Evolutionary conservation across 305 asterid species (phyloP), one percentile per base, ranked within the genome.

Genomic region (Petunia hybrid): DNA sequence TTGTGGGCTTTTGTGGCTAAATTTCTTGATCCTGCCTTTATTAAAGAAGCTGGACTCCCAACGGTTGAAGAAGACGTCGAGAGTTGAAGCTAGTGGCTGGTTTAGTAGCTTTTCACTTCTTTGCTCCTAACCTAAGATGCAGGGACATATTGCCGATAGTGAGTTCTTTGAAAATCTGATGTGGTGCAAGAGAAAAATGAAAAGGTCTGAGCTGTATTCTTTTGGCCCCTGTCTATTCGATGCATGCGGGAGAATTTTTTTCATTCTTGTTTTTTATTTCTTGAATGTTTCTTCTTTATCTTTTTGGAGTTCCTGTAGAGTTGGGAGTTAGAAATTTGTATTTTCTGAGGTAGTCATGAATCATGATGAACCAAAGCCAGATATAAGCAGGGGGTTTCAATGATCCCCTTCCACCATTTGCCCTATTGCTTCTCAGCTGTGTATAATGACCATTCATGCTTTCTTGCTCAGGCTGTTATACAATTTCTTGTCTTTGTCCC

Each of bases 1-100:
- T 83, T 95, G 87, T 95, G 98, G 99, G 95, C 92, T 12, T 95
- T 95, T 39, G 97, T 95, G 82, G 98, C 97, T 2, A 94, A 90
- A 77, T 95, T 95, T 91, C 94, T 95, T 39, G 91, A 94, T 69
- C 98, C 99, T 0, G 81, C 86, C 6, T 92, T 94, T 77, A 92
- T 89, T 82, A 91, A 90, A 84, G 97, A 89, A 83, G 95, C 94
- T 40, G 89, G 81, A 38, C 93, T 94, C 74, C 88, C 95, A 0
- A 78, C 98, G 1, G 98, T 92, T 57, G 87, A 80, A 38, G 97
- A 94, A n/a, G 82, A 74, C 1, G 7, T 43, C 1, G 78, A 51
- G 64, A 22, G 63, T 51, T 74, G 78, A 74, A 74, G 63, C 48
- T 74, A 3, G 41, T 51, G 48, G 46, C 78, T 67, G 62, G 57